These are phyloP conservation scores for Buxus sempervirens DNA, from an alignment of 164 flowering plant species.

Conservation along the genomic window DNA sequence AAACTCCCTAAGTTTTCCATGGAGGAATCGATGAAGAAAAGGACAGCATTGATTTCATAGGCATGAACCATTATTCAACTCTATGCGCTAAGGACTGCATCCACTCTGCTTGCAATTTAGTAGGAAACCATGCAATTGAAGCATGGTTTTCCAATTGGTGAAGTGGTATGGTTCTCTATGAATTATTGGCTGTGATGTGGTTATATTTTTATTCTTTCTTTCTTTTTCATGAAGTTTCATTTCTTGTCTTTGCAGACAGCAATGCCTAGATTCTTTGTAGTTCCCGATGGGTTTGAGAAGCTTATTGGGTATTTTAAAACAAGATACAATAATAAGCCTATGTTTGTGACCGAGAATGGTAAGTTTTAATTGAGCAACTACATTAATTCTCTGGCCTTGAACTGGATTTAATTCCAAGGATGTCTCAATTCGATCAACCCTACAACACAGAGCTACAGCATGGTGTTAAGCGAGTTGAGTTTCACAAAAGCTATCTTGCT, in stretches of 20 bases:
- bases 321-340: constrained; percentile 23
- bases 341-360: constrained; percentile 29
- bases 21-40: constrained; percentile 18
- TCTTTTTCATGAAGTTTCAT: neutral
- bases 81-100: constrained; percentile 27
- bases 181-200: too few species aligned
- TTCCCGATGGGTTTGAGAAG: constrained; percentile 21
- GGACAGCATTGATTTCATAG: constrained; percentile 37
- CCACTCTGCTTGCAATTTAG: constrained; percentile 1
- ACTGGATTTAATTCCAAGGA: constrained; percentile 17
- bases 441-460: constrained; percentile 18
- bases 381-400: neutral
- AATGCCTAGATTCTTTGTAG: constrained; percentile 16
- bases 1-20: constrained; percentile 25
- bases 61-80: constrained; percentile 30
- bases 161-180: neutral
- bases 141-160: constrained; percentile 21
- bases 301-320: constrained; percentile 16
- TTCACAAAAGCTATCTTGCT: constrained; percentile 41
- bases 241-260: constrained; percentile 13
- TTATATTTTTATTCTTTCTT: too few species aligned
- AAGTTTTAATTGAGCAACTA: neutral
- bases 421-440: constrained; percentile 14
- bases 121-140: neutral
- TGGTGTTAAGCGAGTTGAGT: constrained; percentile 39